Base-by-base conservation (phyloP, 2,329 filamentous ascomycete species). In the Aspergillus melleus region DNA sequence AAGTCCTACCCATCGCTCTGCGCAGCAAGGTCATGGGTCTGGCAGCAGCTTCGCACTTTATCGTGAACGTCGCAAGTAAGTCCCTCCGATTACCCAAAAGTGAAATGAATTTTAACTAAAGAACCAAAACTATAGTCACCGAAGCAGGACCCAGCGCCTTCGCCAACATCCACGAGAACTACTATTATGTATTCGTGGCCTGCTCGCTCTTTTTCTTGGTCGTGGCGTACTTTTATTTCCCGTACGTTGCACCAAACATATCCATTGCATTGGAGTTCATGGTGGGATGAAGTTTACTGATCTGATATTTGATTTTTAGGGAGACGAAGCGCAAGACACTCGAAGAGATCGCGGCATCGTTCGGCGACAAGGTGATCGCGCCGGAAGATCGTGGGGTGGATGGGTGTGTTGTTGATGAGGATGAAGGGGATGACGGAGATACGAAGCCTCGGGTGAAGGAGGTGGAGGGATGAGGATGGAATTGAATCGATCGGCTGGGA, bases 141-240 rank as follows among this genome's bases (percentile, higher is more conserved):
- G 80, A 84, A 68, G 82, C 81, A 6, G 83, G 83, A 0, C 83
- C 83, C 0, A 83, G 77, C 54, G 83, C 84, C 0, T 85, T 86
- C 64, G 81, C 81, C 14, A 84, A 78, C 49, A 86, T 86, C 55
- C 68, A 77, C n/a, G 79, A 86, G 64, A 86, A 85, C 63, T 86
- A 86, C 68, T 86, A 86, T 68, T 86, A 86, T 61, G 83, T 86
- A 19, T 86, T 86, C 61, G 82, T 85, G 2, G 79, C 65, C 5
- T 86, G 83, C 64, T 80, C 80, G 2, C 26, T 73, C 1, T 79
- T 85, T 71, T 86, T 84, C 71, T 66, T 85, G 0, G 70, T 77
- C 2, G 62, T 85, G 24, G 82, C 80, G 0, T 86, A 82, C 67
- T 77, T 84, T 54, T 85, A 80, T 67, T 86, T 84, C 70, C 83